Base-by-base conservation (phyloP, 495 filamentous ascomycete genomes). In the Penicillium diatomitis region DNA sequence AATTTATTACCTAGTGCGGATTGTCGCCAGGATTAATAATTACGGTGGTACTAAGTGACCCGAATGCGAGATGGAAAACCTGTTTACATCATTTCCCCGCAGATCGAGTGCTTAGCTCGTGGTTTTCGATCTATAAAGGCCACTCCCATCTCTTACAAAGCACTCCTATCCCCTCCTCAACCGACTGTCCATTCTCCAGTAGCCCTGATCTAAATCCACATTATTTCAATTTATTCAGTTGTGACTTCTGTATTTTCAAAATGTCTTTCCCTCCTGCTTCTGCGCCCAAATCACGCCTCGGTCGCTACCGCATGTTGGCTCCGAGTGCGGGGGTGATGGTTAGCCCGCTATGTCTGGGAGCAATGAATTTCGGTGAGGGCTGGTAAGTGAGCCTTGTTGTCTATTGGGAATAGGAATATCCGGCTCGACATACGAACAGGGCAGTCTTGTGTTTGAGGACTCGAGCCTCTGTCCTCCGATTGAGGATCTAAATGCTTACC, bases 321-420 rank as follows among this genome's bases (percentile, higher is more conserved):
- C 81, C 81, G 12, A 72, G 67, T 5, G 81, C 82, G 4, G 67
- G 69, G 1, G 70, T 84, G 11, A 64, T 72, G 40, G 79, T 85
- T 29, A 77, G 71, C 57, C 82, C 81, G 9, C 55, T 85, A 34
- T 81, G 78, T 46, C 69, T 86, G 4, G 82, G 82, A 0, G 65
- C 66, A 12, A 84, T 85, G 80, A 81, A 73, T 52, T 81, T 85
- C 53, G 81, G 80, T 30, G 66, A 73, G 10, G 70, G 73, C 20
- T 82, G 74, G 77, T 56, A 50, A 27, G 56, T 58, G 20, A 20
- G 20, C 20, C 20, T 20, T 20, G 20, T 20, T 20, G 20, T 20
- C 20, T 20, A 20, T 20, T 20, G 20, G 20, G 20, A 20, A 20
- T 20, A 20, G 20, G 20, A 20, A 20, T 20, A 20, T 20, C 20